A percentile compares a stretch with the other conserved stretches of the same genome.
Evolutionary conservation across 2,329 filamentous ascomycete species (phyloP).

Genomic region (Neonectria faginata): DNA sequence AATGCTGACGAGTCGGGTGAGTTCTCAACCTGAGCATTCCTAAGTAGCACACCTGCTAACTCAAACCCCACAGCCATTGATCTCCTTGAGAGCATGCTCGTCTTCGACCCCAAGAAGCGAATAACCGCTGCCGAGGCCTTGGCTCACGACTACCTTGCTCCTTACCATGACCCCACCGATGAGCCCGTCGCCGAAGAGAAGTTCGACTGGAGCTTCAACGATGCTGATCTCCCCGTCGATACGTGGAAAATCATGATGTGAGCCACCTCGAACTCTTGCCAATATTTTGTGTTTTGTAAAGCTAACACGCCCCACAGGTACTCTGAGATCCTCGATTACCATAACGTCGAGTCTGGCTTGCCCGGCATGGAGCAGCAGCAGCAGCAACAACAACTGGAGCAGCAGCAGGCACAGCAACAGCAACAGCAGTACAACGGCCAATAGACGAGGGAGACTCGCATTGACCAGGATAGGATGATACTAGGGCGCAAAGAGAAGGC

Average conservation of each 20-base stretch:
- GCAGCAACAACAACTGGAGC: not conserved
- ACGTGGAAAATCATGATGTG: slow-evolving; percentile 99
- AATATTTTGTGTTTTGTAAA: not conserved
- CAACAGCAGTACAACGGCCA: slow-evolving; percentile 52
- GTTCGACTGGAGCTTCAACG: slow-evolving; percentile 99
- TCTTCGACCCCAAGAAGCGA: slow-evolving; percentile 97
- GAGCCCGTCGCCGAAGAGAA: slow-evolving; percentile 96
- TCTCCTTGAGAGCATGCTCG: slow-evolving; percentile 94
- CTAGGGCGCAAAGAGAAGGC: slow-evolving; percentile 36
- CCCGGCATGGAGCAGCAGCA: slow-evolving; percentile 53
- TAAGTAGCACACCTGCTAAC: slow-evolving; percentile 5
- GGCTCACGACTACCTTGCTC: slow-evolving; percentile 91
- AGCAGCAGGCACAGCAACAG: slow-evolving; percentile 49
- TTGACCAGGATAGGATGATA: slow-evolving; percentile 46
- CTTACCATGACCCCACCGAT: slow-evolving; percentile 97
- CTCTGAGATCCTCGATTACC: slow-evolving; percentile 98
- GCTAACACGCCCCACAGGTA: slow-evolving; percentile 72
- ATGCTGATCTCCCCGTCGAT: slow-evolving; percentile 95
- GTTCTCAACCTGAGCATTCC: slow-evolving; percentile 34
- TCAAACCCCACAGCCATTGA: slow-evolving; percentile 76
- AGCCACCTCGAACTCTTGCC: slow-evolving; percentile 49
- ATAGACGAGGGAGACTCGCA: slow-evolving; percentile 48
- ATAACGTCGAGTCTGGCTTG: slow-evolving; percentile 80
- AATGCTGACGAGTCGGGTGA: slow-evolving; percentile 88
- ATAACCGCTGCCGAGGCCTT: slow-evolving; percentile 89